These are phyloP conservation scores for Dioszegia aurantiaca DNA, from an alignment of 768 basidiomycete genomes.

Conservation along the genomic window DNA sequence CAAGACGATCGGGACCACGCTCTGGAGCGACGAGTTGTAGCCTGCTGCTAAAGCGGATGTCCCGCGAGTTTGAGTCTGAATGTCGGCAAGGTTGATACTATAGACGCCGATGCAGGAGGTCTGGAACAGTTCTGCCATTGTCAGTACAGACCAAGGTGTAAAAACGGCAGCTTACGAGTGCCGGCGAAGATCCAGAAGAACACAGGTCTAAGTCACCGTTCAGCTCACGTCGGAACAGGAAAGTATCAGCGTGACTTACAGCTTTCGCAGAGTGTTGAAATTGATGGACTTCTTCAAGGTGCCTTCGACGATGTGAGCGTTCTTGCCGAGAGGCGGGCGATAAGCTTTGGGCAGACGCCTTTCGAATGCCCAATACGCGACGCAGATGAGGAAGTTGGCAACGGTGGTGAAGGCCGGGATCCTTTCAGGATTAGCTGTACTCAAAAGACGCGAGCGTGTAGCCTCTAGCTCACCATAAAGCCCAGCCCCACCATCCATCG, in stretches of 20 bases:
- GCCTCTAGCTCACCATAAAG: constrained; percentile 42
- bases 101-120: constrained; percentile 34
- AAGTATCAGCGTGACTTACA: constrained; percentile 20
- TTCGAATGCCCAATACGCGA: constrained; percentile 36
- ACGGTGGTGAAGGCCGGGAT: constrained; percentile 37
- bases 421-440: constrained; percentile 11
- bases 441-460: too few relatives aligned
- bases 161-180: constrained; percentile 17
- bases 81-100: constrained; percentile 43
- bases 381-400: constrained; percentile 28
- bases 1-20: constrained; percentile 43
- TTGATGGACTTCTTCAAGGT: constrained; percentile 13
- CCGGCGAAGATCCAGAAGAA: constrained; percentile 36
- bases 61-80: constrained; percentile 35
- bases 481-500: constrained; percentile 45
- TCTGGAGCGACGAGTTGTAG: constrained; percentile 38
- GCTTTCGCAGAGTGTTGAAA: constrained; percentile 13
- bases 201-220: neutral
- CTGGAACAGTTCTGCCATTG: constrained; percentile 32
- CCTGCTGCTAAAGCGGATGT: constrained; percentile 40
- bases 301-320: constrained; percentile 18
- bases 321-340: constrained; percentile 24
- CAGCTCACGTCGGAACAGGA: too few relatives aligned
- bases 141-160: too few relatives aligned
- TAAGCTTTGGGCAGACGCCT: constrained; percentile 29